Evolutionary conservation across 2,329 filamentous ascomycete species (phyloP).

Genomic region (Xylariaceae sp.): DNA sequence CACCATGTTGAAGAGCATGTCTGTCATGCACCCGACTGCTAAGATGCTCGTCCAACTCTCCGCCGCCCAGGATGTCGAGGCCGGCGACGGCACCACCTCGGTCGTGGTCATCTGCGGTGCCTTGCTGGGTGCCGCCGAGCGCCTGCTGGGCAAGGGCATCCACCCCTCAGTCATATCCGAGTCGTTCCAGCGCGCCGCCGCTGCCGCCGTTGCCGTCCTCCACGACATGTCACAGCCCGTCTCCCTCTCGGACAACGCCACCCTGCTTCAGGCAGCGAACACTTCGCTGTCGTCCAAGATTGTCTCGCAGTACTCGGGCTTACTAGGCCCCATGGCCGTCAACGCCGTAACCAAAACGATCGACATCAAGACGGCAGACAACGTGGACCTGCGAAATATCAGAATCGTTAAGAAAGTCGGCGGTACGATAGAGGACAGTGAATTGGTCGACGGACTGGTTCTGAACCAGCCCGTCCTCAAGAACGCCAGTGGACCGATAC

Average conservation of each 20-base stretch:
- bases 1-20: slow-evolving; percentile 99
- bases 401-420: slow-evolving; percentile 96
- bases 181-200: slow-evolving; percentile 90
- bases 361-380: slow-evolving; percentile 89
- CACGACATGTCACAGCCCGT: slow-evolving; percentile 96
- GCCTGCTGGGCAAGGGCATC: slow-evolving; percentile 84
- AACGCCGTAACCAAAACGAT: slow-evolving; percentile 95
- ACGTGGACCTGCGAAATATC: slow-evolving; percentile 94
- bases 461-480: slow-evolving; percentile 90
- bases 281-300: slow-evolving; percentile 98
- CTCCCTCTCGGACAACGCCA: slow-evolving; percentile 75
- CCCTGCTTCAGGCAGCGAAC: slow-evolving; percentile 90
- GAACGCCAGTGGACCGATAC: slow-evolving; percentile 78
- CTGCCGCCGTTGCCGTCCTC: slow-evolving; percentile 79
- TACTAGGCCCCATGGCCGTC: slow-evolving; percentile 95
- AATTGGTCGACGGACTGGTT: slow-evolving; percentile 91
- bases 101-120: slow-evolving; percentile 97
- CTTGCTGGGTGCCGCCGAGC: slow-evolving; percentile 86
- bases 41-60: slow-evolving; percentile 99
- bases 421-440: slow-evolving; percentile 96
- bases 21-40: slow-evolving; percentile 97
- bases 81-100: slow-evolving; percentile 95
- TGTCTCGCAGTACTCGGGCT: slow-evolving; percentile 91
- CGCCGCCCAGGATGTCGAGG: slow-evolving; percentile 95
- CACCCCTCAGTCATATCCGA: slow-evolving; percentile 98